These are phyloP conservation scores for Sechiopsis laciniata DNA, from an alignment of 306 rosid genomes.

Conservation along the genomic window DNA sequence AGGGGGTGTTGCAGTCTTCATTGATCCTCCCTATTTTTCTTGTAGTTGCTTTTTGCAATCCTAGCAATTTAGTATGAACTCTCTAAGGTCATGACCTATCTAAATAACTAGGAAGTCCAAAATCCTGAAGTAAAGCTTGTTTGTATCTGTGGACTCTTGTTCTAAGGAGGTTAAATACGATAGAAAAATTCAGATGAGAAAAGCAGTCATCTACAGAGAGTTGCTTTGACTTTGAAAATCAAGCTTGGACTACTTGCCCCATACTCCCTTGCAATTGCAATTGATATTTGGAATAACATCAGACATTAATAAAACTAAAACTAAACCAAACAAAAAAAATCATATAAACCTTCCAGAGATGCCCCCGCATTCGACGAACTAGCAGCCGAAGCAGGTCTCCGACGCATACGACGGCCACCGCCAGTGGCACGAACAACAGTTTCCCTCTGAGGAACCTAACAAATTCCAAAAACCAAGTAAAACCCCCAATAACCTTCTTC, in stretches of 20 bases:
- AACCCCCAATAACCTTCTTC: background rate
- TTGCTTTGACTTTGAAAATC: background rate
- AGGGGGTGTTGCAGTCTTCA: background rate
- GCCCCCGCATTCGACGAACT: slow-evolving; percentile 60
- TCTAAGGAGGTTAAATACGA: background rate
- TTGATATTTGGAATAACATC: background rate
- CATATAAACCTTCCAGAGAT: slow-evolving; percentile 48
- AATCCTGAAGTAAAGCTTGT: background rate
- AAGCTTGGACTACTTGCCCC: background rate
- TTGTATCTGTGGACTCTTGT: background rate
- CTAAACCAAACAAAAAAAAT: background rate
- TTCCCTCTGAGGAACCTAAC: slow-evolving; percentile 64
- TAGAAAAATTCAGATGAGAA: background rate
- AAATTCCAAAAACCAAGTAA: slow-evolving; percentile 3
- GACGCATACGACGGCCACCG: slow-evolving; percentile 77
- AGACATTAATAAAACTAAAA: background rate
- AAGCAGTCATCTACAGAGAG: background rate
- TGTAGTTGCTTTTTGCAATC: background rate
- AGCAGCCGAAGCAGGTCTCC: slow-evolving; percentile 80
- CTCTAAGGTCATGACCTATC: background rate
- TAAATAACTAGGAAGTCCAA: background rate
- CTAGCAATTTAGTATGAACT: background rate
- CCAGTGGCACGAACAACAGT: slow-evolving; percentile 67
- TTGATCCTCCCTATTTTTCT: background rate
- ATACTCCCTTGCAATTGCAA: background rate